Evolutionary conservation across 1,139 yeast genomes (phyloP), one percentile per base, ranked within the genome.

Genomic region (Lizanozyma gosingica): DNA sequence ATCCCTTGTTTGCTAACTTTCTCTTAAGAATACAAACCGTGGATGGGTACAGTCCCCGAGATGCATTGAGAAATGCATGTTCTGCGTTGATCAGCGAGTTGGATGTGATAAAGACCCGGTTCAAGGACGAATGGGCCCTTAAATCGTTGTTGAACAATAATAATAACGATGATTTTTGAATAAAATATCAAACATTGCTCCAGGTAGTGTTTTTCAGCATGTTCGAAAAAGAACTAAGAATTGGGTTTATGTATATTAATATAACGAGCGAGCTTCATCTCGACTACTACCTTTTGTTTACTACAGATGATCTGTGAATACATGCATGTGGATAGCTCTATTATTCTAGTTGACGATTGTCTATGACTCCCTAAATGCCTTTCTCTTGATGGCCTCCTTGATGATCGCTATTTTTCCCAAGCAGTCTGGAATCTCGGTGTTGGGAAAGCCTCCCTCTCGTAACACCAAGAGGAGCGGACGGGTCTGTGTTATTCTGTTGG

Each of bases 1-100:
- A 92, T 65, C 99, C 99, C 6, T 71, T 92, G 50, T 92, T 94
- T 63, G 97, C 98, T 37, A 86, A 86, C 59, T 92, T 92, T 56
- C 79, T 90, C 39, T 77, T 94, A 76, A 78, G 98, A 62, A 77
- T 92, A 37, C 99, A 92, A 62, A 92, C 97, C 0, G 95, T 86
- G 52, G 97, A 92, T 50, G 95, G 92, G 41, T 88, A 88, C 58
- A 75, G 87, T 39, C 98, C 98, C 17, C 79, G 81, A 54, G 92
- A 83, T 46, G 97, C 97, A 0, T 71, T 92, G 54, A 83, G 77
- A 53, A 85, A 84, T 53, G 97, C 98, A 2, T 88, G 97, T 59
- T 77, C 85, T 45, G 72, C 81, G 35, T 73, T 92, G 45, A 86
- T 92, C 48, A 77, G 80, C 45, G 95, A 87, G 60, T 73, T 92